Evolutionary conservation across 441 rosid genomes (phyloP).

Genomic region (Erodium chrysanthum): DNA sequence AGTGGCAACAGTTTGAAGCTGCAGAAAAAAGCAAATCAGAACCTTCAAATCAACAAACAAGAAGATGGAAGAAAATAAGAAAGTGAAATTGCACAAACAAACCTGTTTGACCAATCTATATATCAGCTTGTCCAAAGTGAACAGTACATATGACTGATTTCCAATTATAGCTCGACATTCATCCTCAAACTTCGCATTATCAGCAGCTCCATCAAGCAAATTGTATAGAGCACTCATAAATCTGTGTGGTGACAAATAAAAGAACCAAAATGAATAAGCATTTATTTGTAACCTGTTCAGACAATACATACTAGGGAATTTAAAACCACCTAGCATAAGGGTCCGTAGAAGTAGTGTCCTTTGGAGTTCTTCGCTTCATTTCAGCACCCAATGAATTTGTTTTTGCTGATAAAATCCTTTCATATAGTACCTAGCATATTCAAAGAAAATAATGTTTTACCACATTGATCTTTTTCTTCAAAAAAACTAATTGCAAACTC

Average conservation of each 20-base stretch:
- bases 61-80: slow-evolving; percentile 3
- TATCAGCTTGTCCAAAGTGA: slow-evolving; percentile 89
- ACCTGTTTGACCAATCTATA: slow-evolving; percentile 94
- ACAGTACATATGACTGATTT: slow-evolving; percentile 83
- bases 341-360: slow-evolving; percentile 52
- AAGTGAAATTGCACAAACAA: slow-evolving; percentile 15
- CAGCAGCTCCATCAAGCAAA: slow-evolving; percentile 88
- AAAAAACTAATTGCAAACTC: not conserved
- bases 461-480: not conserved
- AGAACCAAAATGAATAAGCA: not conserved
- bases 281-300: not conserved
- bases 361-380: slow-evolving; percentile 78
- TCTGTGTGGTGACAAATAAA: slow-evolving; percentile 32
- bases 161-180: slow-evolving; percentile 95
- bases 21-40: slow-evolving; percentile 17
- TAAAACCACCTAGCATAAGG: slow-evolving; percentile 67
- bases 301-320: slow-evolving; percentile 1
- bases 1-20: slow-evolving; percentile 78
- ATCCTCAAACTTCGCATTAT: slow-evolving; percentile 89
- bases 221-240: slow-evolving; percentile 87
- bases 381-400: slow-evolving; percentile 76
- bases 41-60: slow-evolving; percentile 4
- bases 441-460: not conserved
- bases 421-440: slow-evolving; percentile 52
- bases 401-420: slow-evolving; percentile 83